Conservation (phyloP, 176 grass and related monocot species). For the Carex pumila region DNA sequence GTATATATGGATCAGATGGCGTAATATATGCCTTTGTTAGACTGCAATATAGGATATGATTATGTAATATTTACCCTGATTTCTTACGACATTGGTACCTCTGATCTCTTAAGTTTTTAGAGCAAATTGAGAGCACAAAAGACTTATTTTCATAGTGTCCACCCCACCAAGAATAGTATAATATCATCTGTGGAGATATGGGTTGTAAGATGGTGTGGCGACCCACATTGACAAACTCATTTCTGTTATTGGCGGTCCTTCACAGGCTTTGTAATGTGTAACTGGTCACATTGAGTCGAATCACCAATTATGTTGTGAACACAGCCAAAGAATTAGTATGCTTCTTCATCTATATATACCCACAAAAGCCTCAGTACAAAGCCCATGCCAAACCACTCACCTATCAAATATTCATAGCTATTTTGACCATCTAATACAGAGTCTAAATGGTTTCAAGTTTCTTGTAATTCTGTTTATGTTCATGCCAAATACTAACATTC, state of each 20-base stretch:
- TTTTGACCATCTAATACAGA: neutral
- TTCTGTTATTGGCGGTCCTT: neutral
- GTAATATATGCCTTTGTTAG: neutral
- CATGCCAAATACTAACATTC: constrained; percentile 7
- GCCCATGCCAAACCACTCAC: constrained; percentile 23
- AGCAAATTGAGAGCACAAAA: constrained; percentile 12
- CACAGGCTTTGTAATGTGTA: neutral
- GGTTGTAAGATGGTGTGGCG: neutral
- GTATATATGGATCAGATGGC: neutral
- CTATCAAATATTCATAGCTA: neutral
- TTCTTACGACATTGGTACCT: neutral
- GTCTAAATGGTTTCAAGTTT: neutral
- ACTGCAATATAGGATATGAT: neutral
- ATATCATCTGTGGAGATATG: neutral
- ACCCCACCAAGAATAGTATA: constrained; percentile 22
- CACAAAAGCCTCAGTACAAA: constrained; percentile 17
- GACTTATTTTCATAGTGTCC: constrained; percentile 10
- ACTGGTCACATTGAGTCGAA: constrained; percentile 1
- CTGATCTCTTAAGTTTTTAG: neutral
- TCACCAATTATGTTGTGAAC: constrained; percentile 3
- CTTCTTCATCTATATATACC: constrained; percentile 31
- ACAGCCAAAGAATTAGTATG: constrained; percentile 2
- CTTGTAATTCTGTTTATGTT: neutral
- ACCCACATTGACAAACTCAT: neutral
- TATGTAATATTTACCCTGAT: neutral